Evolutionary conservation across 2,329 filamentous ascomycete genomes (phyloP).

Genomic region (Trichoderma polysporum): DNA sequence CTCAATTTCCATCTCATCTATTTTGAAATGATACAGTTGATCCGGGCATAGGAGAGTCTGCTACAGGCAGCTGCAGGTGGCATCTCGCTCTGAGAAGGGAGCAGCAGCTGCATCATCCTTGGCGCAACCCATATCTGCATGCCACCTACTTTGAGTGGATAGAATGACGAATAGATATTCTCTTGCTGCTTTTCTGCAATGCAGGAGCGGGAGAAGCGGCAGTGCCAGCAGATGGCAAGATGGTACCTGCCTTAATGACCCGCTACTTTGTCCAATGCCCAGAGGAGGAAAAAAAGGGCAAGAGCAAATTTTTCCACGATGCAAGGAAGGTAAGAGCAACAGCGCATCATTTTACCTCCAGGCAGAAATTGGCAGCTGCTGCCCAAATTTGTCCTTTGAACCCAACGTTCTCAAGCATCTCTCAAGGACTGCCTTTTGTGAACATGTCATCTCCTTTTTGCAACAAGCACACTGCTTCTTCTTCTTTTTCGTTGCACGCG

Average conservation of each 20-base stretch:
- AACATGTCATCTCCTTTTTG: neutral
- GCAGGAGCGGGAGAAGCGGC: neutral
- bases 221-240: slow-evolving; percentile 11
- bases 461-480: neutral
- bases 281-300: neutral
- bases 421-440: neutral
- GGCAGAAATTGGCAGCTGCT: slow-evolving; percentile 15
- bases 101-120: neutral
- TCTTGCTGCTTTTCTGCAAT: neutral
- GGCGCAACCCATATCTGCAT: neutral
- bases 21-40: neutral
- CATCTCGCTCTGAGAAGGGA: neutral
- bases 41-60: neutral
- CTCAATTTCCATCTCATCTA: neutral
- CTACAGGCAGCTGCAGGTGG: neutral
- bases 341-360: neutral
- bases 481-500: neutral
- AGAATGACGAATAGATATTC: neutral
- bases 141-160: neutral
- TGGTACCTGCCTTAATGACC: neutral
- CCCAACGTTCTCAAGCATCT: neutral
- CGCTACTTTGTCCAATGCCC: neutral
- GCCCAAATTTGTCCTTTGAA: neutral
- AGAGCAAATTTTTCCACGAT: neutral
- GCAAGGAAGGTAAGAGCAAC: neutral